phyloP scores from a whole-genome alignment of 192 early-diverging fungal genomes.

The Chytriomyces sp. region DNA sequence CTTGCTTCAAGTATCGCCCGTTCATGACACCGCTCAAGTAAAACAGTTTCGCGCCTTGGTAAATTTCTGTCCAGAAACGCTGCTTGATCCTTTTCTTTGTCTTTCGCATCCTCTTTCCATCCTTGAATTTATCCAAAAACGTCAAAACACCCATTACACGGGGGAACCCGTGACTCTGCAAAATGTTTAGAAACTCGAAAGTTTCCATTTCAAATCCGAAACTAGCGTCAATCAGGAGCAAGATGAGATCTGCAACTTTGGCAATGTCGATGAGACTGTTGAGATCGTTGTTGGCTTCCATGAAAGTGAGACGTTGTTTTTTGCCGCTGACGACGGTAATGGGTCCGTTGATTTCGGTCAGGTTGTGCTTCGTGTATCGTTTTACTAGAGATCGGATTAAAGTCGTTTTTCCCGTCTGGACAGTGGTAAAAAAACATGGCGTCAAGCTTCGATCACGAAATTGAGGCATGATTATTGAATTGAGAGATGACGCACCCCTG shows the following conservation, averaged over 20 bases:
- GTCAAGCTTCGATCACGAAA: not conserved
- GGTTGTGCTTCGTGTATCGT: constrained; percentile 91
- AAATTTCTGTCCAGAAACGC: constrained; percentile 99
- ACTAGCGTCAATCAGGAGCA: constrained; percentile 94
- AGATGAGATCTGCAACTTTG: constrained; percentile 94
- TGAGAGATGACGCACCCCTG: constrained; percentile 61
- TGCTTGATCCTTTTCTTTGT: constrained; percentile 96
- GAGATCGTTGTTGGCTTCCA: constrained; percentile 96
- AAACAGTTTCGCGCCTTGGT: constrained; percentile 98
- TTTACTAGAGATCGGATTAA: constrained; percentile 95
- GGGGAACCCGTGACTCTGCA: constrained; percentile 97
- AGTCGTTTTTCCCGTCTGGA: constrained; percentile 93
- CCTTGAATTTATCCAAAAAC: constrained; percentile 93
- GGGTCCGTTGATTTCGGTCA: constrained; percentile 91
- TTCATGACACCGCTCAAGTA: constrained; percentile 97
- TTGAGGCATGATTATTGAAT: not conserved
- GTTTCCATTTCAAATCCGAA: constrained; percentile 99
- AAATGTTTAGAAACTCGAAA: constrained; percentile 97
- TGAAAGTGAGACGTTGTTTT: constrained; percentile 92
- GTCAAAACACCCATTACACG: constrained; percentile 98
- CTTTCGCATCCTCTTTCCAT: constrained; percentile 85
- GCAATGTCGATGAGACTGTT: constrained; percentile 97
- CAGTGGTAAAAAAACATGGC: too few relatives aligned
- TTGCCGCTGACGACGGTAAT: constrained; percentile 97
- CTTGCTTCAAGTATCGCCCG: constrained; percentile 89